Conservation (phyloP, 2,329 filamentous ascomycete genomes). For the Monilinia vaccinii-corymbosi region DNA sequence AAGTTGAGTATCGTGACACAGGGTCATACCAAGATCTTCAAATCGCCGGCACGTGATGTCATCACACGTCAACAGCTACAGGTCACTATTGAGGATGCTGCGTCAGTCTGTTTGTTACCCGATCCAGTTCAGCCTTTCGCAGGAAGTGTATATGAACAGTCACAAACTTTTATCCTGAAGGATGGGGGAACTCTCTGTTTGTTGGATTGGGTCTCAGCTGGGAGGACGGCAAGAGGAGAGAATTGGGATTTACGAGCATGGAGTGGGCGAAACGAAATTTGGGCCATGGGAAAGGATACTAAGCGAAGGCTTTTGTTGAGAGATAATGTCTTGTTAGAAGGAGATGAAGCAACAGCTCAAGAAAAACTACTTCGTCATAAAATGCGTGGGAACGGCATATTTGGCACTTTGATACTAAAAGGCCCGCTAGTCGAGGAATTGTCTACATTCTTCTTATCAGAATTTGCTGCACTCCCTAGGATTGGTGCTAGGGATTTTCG, state of each 20-base stretch:
- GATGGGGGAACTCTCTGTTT: conserved; percentile 60
- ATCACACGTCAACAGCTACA: conserved; percentile 49
- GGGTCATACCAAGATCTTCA: conserved; percentile 95
- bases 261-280: conserved; percentile 83
- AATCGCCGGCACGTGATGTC: conserved; percentile 50
- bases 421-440: conserved; percentile 60
- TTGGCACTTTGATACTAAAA: conserved; percentile 77
- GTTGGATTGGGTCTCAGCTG: conserved; percentile 90
- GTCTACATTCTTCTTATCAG: conserved; percentile 64
- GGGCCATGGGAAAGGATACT: conserved; percentile 37
- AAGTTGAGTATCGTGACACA: conserved; percentile 60
- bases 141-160: conserved; percentile 74
- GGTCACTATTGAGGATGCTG: conserved; percentile 41
- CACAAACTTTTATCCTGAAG: conserved; percentile 63
- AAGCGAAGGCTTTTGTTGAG: conserved; percentile 63
- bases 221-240: conserved; percentile 75
- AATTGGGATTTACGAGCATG: conserved; percentile 77
- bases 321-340: conserved; percentile 71
- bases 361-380: conserved; percentile 41
- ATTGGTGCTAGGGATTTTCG: conserved; percentile 76
- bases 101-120: conserved; percentile 61
- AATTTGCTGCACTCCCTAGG: conserved; percentile 70
- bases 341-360: conserved; percentile 35
- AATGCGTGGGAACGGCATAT: conserved; percentile 67
- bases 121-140: conserved; percentile 91